phyloP scores from a whole-genome alignment of 1,139 yeast genomes.

The Geotrichum europaeum region DNA sequence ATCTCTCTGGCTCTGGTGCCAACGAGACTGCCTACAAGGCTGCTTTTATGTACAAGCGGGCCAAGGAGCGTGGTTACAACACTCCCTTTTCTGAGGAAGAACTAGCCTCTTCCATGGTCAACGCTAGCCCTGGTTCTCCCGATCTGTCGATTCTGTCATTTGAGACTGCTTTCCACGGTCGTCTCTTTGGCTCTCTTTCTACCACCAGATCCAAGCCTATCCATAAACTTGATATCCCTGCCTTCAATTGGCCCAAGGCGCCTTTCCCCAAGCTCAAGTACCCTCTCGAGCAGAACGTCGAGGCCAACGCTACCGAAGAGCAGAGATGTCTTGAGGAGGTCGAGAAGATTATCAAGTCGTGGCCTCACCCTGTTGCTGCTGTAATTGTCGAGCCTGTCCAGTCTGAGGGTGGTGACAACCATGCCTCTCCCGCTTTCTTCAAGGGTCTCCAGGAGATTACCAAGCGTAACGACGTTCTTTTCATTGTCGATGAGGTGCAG shows the following conservation, averaged over 20 bases:
- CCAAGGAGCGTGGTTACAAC: constrained; percentile 45
- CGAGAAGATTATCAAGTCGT: constrained; percentile 47
- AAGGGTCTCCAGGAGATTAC: constrained; percentile 72
- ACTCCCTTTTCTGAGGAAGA: constrained; percentile 58
- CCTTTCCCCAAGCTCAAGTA: constrained; percentile 70
- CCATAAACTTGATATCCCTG: constrained; percentile 78
- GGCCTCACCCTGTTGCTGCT: constrained; percentile 59
- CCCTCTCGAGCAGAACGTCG: constrained; percentile 56
- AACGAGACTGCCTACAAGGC: constrained; percentile 82
- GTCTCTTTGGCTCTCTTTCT: constrained; percentile 72
- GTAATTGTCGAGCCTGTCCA: constrained; percentile 75
- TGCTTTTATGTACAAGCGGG: constrained; percentile 69
- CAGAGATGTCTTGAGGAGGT: constrained; percentile 55
- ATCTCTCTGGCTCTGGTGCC: constrained; percentile 77
- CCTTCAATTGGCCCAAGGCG: constrained; percentile 85
- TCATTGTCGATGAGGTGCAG: constrained; percentile 80
- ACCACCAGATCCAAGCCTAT: constrained; percentile 77
- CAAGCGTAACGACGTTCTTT: constrained; percentile 55
- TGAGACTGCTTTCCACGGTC: constrained; percentile 74
- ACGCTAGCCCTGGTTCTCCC: constrained; percentile 67
- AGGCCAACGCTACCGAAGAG: constrained; percentile 58
- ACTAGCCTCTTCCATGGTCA: constrained; percentile 55
- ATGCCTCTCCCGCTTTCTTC: constrained; percentile 68
- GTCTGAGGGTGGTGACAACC: constrained; percentile 86
- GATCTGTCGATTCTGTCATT: constrained; percentile 68